A percentile compares a stretch with the other conserved stretches of the same genome.
These are phyloP conservation scores for Quercus gilva DNA, from an alignment of 306 rosid species.

Conservation along the genomic window DNA sequence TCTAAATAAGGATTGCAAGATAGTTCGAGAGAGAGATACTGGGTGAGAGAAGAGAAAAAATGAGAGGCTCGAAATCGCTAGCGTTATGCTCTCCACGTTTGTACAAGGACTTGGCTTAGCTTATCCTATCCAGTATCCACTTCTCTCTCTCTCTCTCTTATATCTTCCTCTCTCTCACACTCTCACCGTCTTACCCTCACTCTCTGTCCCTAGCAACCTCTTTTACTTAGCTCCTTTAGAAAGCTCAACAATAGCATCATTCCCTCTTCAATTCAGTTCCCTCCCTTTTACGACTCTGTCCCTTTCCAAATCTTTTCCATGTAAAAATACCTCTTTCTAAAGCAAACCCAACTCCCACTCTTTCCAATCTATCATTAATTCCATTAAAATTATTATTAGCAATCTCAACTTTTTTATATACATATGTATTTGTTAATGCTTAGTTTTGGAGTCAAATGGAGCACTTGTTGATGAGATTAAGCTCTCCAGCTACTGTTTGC, in stretches of 20 bases:
- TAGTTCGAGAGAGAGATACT: not conserved
- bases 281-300: not conserved
- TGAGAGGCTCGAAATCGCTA: slow-evolving; percentile 73
- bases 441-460: not conserved
- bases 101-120: slow-evolving; percentile 51
- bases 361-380: not conserved
- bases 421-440: too few relatives aligned
- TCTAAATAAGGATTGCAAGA: not conserved
- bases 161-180: slow-evolving; percentile 23
- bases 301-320: slow-evolving; percentile 13
- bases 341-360: not conserved
- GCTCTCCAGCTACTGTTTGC: not conserved
- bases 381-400: not conserved
- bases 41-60: slow-evolving; percentile 15
- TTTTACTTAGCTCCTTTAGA: slow-evolving; percentile 9
- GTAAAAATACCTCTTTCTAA: not conserved
- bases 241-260: not conserved
- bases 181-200: not conserved
- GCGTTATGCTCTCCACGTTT: slow-evolving; percentile 30
- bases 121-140: slow-evolving; percentile 85
- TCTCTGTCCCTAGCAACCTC: slow-evolving; percentile 8
- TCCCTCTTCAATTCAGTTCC: slow-evolving; percentile 14
- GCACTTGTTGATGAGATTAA: not conserved
- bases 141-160: slow-evolving; percentile 16
- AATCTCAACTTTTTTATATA: not conserved